A percentile compares a stretch with the other conserved stretches of the same genome.
Conservation (phyloP, 805 yeast genomes). For the Candida qinlingensis region DNA sequence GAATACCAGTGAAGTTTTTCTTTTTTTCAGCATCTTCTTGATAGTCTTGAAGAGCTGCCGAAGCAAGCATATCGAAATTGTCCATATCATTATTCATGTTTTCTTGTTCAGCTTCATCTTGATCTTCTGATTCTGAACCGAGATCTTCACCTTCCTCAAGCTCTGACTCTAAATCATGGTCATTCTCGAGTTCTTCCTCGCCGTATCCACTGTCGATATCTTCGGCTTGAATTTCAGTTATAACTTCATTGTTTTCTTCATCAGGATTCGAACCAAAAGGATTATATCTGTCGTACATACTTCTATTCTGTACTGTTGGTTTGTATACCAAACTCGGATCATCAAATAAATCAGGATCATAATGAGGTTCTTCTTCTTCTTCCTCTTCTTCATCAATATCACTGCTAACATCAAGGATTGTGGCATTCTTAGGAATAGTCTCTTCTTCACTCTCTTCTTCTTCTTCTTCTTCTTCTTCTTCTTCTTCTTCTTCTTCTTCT, state of each 20-base stretch:
- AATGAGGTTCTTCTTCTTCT: slow-evolving; percentile 3
- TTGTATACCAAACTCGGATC: slow-evolving; percentile 7
- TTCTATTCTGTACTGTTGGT: slow-evolving; percentile 10
- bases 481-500: neutral
- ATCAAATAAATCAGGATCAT: slow-evolving; percentile 11
- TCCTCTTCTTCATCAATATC: slow-evolving; percentile 8
- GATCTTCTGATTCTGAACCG: neutral
- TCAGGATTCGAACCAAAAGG: neutral
- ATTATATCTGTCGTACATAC: slow-evolving; percentile 5
- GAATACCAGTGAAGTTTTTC: too few species aligned
- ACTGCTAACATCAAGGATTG: slow-evolving; percentile 6
- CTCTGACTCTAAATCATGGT: neutral
- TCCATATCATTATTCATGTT: neutral
- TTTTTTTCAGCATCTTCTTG: neutral
- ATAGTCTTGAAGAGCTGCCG: neutral
- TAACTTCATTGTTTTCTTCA: neutral
- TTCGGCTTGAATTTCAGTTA: neutral
- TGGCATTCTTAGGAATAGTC: slow-evolving; percentile 5
- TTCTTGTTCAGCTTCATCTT: neutral
- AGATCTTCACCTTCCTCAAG: too few species aligned
- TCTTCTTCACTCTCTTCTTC: slow-evolving; percentile 14
- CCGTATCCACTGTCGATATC: neutral
- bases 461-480: too few species aligned
- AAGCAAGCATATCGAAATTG: neutral
- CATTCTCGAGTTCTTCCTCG: neutral